Percentiles rank a stretch among this genome's conserved stretches.
phyloP scores from a whole-genome alignment of 768 basidiomycete genomes.

The Tremella yokohamensis region DNA sequence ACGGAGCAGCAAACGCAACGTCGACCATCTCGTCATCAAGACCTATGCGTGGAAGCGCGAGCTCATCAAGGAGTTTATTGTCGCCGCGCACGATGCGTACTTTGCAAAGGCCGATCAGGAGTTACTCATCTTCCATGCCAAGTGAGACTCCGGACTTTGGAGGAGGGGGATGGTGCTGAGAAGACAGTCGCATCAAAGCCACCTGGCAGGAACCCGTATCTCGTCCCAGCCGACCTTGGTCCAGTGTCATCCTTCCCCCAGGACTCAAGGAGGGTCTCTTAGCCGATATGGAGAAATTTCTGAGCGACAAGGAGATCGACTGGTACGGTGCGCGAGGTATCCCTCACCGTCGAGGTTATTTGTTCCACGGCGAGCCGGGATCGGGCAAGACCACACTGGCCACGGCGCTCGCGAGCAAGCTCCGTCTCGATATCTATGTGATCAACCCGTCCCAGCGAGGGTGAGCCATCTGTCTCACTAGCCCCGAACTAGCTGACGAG shows the following conservation, averaged over 20 bases:
- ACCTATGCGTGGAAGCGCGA: conserved; percentile 9
- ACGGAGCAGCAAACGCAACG: not conserved
- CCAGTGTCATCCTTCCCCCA: conserved; percentile 38
- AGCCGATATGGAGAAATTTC: conserved; percentile 38
- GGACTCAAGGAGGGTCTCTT: conserved; percentile 37
- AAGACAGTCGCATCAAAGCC: not conserved
- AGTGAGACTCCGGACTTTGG: conserved; percentile 6
- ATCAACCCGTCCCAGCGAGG: conserved; percentile 53
- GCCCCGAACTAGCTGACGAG: not conserved
- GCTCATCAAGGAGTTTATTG: conserved; percentile 19
- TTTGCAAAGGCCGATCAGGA: conserved; percentile 25
- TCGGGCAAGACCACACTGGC: conserved; percentile 38
- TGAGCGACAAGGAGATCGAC: conserved; percentile 24
- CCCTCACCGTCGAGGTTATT: conserved; percentile 44
- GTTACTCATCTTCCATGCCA: conserved; percentile 30
- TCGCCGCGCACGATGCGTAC: conserved; percentile 19
- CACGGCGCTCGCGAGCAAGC: conserved; percentile 79
- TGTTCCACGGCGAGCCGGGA: conserved; percentile 37
- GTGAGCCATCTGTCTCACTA: conserved; percentile 18
- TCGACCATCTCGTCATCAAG: conserved; percentile 17
- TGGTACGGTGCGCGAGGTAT: conserved; percentile 50
- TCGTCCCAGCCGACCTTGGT: conserved; percentile 37
- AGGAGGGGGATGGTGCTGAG: not conserved
- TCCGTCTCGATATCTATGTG: conserved; percentile 88
- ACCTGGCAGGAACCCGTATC: conserved; percentile 28